These are phyloP conservation scores for Pythium folliculosum DNA, from an alignment of 352 stramenopile species.

Conservation along the genomic window DNA sequence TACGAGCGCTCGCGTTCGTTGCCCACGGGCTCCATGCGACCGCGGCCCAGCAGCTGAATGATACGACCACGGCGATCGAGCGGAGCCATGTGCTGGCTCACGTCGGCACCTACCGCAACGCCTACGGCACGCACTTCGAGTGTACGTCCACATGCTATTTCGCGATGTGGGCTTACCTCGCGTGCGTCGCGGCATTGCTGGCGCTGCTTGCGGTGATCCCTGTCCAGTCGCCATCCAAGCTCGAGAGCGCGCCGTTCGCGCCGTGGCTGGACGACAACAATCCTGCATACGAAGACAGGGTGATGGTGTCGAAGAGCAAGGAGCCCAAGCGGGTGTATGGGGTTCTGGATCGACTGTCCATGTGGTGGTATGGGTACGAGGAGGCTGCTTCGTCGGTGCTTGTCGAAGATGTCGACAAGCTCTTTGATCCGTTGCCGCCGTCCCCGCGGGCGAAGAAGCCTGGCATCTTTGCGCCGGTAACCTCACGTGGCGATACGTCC, in stretches of 20 bases:
- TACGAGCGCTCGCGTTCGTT: conserved; percentile 1
- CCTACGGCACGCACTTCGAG: conserved; percentile 56
- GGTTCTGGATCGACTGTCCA: conserved; percentile 26
- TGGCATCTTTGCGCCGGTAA: conserved; percentile 21
- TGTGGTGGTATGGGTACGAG: conserved; percentile 15
- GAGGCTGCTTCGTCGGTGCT: conserved; percentile 11
- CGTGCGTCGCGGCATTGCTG: conserved; percentile 35
- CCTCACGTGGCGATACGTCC: neutral
- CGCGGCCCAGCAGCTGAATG: neutral
- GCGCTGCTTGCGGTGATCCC: conserved; percentile 50
- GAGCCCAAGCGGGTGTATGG: conserved; percentile 5
- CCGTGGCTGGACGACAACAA: conserved; percentile 32
- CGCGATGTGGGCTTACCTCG: conserved; percentile 36
- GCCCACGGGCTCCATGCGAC: neutral
- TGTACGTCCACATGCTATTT: conserved; percentile 51
- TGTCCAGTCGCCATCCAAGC: conserved; percentile 27
- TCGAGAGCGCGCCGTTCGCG: conserved; percentile 35
- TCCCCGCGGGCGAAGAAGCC: conserved; percentile 15
- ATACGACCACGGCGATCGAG: conserved; percentile 28
- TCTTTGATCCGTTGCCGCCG: conserved; percentile 10
- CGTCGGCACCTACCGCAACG: conserved; percentile 55
- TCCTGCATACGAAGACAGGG: conserved; percentile 1
- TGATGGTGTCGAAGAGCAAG: conserved; percentile 6
- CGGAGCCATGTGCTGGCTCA: conserved; percentile 19
- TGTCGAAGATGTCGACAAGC: conserved; percentile 13